These are phyloP conservation scores for Tothia fuscella DNA, from an alignment of 2,329 filamentous ascomycete species.

Conservation along the genomic window DNA sequence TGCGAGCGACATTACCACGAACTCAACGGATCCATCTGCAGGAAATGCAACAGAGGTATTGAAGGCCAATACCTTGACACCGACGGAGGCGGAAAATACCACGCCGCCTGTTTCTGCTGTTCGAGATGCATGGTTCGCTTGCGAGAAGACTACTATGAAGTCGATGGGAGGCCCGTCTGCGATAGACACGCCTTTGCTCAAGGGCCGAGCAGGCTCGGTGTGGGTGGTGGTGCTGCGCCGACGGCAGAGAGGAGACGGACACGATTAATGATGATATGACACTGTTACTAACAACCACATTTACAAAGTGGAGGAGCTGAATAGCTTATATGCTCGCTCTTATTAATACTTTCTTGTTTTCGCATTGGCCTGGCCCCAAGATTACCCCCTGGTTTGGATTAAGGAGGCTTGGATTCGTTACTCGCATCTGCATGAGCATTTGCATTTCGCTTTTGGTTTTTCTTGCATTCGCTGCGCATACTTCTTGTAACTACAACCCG, in stretches of 20 bases:
- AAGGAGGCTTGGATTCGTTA: no score
- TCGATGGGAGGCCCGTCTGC: constrained; percentile 68
- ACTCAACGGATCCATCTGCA: constrained; percentile 77
- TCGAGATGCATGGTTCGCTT: constrained; percentile 63
- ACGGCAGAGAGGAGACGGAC: constrained; percentile 34
- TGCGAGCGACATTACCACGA: constrained; percentile 89
- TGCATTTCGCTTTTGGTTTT: no score
- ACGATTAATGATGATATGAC: constrained; percentile 11
- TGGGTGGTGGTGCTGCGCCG: not conserved
- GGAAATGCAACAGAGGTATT: constrained; percentile 69
- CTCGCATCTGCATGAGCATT: no score
- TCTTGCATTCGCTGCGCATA: no score
- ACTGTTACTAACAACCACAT: no score
- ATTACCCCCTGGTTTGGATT: no score
- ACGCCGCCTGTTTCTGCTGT: constrained; percentile 78
- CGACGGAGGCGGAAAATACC: constrained; percentile 64
- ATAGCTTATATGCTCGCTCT: no score
- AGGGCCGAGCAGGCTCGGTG: not conserved
- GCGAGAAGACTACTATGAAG: constrained; percentile 77
- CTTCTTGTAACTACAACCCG: no score
- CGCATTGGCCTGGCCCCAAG: no score
- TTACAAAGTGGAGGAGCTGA: no score
- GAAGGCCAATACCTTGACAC: constrained; percentile 92
- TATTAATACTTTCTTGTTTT: no score
- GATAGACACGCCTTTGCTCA: constrained; percentile 63